These are phyloP conservation scores for Miamiensis avidus DNA, from an alignment of 169 alveolate genomes.

Conservation along the genomic window DNA sequence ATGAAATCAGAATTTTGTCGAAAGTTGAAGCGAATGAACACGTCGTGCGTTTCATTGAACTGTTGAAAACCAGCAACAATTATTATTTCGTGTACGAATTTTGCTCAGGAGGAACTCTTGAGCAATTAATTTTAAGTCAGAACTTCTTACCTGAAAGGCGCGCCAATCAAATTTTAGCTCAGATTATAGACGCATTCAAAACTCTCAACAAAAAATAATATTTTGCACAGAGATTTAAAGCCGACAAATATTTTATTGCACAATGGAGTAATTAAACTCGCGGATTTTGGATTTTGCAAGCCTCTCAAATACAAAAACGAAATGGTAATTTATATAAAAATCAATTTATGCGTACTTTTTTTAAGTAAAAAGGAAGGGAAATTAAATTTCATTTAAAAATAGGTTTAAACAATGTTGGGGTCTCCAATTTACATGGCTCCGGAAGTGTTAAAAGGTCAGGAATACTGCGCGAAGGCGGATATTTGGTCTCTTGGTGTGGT, in stretches of 20 bases:
- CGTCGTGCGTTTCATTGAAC: constrained; percentile 36
- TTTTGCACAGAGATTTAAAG: constrained; percentile 70
- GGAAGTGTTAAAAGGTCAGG: not conserved
- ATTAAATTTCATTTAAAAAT: no score
- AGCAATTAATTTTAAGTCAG: constrained; percentile 12
- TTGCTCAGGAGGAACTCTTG: constrained; percentile 49
- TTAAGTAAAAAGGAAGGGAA: no score
- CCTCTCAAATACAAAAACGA: constrained; percentile 5
- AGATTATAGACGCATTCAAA: constrained; percentile 39
- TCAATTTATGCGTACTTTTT: no score
- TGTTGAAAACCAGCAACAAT: constrained; percentile 27
- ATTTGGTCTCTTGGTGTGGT: constrained; percentile 5
- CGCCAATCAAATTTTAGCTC: constrained; percentile 19
- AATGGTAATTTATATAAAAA: not conserved
- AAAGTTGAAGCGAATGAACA: constrained; percentile 25
- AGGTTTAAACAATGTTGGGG: constrained; percentile 17
- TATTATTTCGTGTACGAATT: constrained; percentile 43
- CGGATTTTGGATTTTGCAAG: constrained; percentile 48
- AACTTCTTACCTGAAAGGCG: constrained; percentile 29
- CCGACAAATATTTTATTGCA: constrained; percentile 66
- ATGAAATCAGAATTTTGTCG: constrained; percentile 34
- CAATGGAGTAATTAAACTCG: constrained; percentile 51
- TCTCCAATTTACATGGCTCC: constrained; percentile 28
- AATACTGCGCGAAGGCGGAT: not conserved
- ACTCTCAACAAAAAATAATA: constrained; percentile 37